Evolutionary conservation across 176 grass and related monocot genomes (phyloP).

Genomic region (Aechmea fasciata): DNA sequence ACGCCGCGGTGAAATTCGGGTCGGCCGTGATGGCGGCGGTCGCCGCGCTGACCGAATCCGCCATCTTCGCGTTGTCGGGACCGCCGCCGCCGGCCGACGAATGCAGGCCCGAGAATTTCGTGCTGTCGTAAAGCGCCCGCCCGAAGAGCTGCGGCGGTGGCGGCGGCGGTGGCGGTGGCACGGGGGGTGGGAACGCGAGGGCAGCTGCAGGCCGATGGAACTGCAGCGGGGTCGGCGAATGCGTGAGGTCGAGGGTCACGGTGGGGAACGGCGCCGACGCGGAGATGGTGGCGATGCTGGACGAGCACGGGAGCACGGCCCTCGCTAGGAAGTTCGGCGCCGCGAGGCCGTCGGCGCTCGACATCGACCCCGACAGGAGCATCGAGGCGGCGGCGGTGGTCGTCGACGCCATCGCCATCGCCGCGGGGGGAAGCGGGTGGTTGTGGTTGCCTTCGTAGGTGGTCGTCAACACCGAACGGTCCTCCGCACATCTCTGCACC

Average conservation of each 20-base stretch:
- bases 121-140: constrained; percentile 41
- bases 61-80: constrained; percentile 11
- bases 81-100: constrained; percentile 33
- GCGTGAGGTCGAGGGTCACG: constrained; percentile 87
- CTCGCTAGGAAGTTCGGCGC: constrained; percentile 15
- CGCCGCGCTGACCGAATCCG: constrained; percentile 53
- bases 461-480: constrained; percentile 69
- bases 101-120: constrained; percentile 63
- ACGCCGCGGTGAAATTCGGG: constrained; percentile 67
- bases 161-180: not conserved
- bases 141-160: constrained; percentile 26
- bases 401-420: constrained; percentile 67
- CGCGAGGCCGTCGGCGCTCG: constrained; percentile 11
- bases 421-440: constrained; percentile 64
- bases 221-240: constrained; percentile 13
- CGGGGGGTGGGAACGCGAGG: constrained; percentile 12
- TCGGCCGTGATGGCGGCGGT: constrained; percentile 61
- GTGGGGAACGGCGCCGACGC: constrained; percentile 88
- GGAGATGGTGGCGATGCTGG: constrained; percentile 66
- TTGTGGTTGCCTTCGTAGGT: constrained; percentile 91
- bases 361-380: constrained; percentile 54
- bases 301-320: constrained; percentile 37
- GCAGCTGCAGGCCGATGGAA: constrained; percentile 35
- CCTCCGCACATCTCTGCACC: constrained; percentile 78
- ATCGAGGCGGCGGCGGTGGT: constrained; percentile 63